Base-by-base conservation (phyloP, 73 alveolate genomes). In the Paramecium sexaurelia region DNA sequence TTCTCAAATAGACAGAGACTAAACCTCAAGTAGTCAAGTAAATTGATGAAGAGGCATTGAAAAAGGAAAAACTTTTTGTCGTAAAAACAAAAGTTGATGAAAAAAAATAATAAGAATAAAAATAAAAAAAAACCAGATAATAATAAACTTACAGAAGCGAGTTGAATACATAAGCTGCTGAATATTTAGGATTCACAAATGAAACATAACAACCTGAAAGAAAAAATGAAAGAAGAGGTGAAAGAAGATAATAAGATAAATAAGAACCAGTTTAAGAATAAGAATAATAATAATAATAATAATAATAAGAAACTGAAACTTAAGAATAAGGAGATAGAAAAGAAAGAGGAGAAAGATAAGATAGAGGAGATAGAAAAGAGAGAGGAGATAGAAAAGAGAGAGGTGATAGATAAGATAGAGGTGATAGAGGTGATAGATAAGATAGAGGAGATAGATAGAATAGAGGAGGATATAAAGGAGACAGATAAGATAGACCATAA, bases 31-130 rank as follows among this genome's bases (percentile, higher is more conserved):
- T 32, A 13, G 22, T 13, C 32, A 78, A 40, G 17, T 0, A 41
- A 24, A 40, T 78, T 41, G 73, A 78, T 13, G 90, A 78, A 43
- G 71, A 78, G 51, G 90, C 43, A 45, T 78, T 78, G 29, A 43
- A 40, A 43, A 78, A 78, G 75, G 90, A 78, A 17, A 78, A 78
- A 26, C 55, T 78, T 22, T 39, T 29, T 22, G 90, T 78, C 1
- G 10, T 78, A 40, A 78, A 40, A 78, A 78, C 90, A 40, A 78
- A 45, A 26, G 90, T 41, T 24, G 90, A 78, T 9, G 69, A 37
- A 26, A 78, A 45, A 78, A 78, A 61, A 78, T 17, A 26, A 78
- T 78, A 78, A 78, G 90, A 43, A 24, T 20, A 78, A 78, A 78
- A 78, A 32, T 2, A 37, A 2, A 29, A 78, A 41, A 78, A 78